phyloP scores from a whole-genome alignment of 352 stramenopile genomes.

The Globisporangium parvum region DNA sequence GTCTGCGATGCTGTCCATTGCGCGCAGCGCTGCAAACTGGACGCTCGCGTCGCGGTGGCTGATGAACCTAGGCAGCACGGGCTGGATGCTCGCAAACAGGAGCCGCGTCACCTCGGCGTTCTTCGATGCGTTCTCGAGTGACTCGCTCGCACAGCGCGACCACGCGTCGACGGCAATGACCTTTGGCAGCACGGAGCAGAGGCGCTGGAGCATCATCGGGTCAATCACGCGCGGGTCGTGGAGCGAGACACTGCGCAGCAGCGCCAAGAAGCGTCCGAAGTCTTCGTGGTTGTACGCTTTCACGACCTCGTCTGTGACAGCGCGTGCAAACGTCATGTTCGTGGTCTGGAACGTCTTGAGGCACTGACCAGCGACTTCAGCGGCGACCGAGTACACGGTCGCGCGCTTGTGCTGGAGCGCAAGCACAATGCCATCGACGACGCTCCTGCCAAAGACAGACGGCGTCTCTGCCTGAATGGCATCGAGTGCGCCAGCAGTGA shows the following conservation, averaged over 20 bases:
- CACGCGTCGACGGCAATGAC: constrained; percentile 51
- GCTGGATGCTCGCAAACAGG: constrained; percentile 46
- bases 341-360: constrained; percentile 14
- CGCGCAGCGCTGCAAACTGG: constrained; percentile 33
- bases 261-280: constrained; percentile 50
- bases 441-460: constrained; percentile 14
- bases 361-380: constrained; percentile 57
- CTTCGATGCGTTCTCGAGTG: constrained; percentile 32
- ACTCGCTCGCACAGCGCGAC: constrained; percentile 45
- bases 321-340: constrained; percentile 19
- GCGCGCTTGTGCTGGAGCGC: constrained; percentile 37
- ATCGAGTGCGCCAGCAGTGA: constrained; percentile 23
- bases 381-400: constrained; percentile 52
- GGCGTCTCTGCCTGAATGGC: constrained; percentile 18
- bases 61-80: constrained; percentile 41
- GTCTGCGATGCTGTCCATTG: constrained; percentile 34
- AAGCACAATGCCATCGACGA: constrained; percentile 48
- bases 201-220: constrained; percentile 59
- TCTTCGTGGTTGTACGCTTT: constrained; percentile 59
- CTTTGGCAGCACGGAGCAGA: constrained; percentile 62
- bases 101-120: constrained; percentile 28
- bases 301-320: constrained; percentile 35
- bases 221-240: constrained; percentile 53
- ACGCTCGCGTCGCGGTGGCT: constrained; percentile 44
- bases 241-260: constrained; percentile 58